A percentile compares a stretch with the other conserved stretches of the same genome.
These are phyloP conservation scores for Pterothamnion heteromorphum DNA, from an alignment of 31 red algal genomes.

Conservation along the genomic window DNA sequence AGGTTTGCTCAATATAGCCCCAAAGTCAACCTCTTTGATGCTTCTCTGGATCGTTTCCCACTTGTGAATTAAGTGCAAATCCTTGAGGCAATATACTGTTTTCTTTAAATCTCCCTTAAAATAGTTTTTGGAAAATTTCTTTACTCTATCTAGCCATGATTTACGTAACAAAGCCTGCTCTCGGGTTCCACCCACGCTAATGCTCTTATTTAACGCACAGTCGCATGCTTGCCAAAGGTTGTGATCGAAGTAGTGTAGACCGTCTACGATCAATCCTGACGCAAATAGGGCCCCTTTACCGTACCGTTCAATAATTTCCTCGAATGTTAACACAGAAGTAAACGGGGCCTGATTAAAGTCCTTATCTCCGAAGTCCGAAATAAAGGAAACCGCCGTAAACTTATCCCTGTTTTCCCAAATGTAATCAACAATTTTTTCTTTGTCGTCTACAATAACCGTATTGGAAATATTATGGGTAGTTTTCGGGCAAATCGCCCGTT, in stretches of 20 bases:
- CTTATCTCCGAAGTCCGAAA: not conserved
- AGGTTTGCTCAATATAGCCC: not conserved
- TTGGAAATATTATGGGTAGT: not conserved
- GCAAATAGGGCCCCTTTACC: not conserved
- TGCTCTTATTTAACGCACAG: not conserved
- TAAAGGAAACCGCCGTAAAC: not conserved
- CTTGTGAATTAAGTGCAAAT: not conserved
- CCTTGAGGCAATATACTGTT: not conserved
- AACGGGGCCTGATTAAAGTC: not conserved
- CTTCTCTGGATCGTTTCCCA: not conserved
- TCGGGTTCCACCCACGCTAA: not conserved
- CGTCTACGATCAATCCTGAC: conserved; percentile 4
- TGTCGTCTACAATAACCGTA: not conserved
- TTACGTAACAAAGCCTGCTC: not conserved
- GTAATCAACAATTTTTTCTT: not conserved
- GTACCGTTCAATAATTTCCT: not conserved
- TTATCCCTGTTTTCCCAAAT: not conserved
- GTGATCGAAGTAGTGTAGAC: not conserved
- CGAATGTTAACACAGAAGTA: not conserved
- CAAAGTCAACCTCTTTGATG: not conserved
- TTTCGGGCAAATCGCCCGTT: not conserved
- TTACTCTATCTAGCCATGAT: not conserved
- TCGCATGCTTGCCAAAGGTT: not conserved
- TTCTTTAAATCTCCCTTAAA: not conserved
- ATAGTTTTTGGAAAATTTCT: not conserved